phyloP scores from a whole-genome alignment of 2,329 filamentous ascomycete species.

The Aspergillus tanneri region DNA sequence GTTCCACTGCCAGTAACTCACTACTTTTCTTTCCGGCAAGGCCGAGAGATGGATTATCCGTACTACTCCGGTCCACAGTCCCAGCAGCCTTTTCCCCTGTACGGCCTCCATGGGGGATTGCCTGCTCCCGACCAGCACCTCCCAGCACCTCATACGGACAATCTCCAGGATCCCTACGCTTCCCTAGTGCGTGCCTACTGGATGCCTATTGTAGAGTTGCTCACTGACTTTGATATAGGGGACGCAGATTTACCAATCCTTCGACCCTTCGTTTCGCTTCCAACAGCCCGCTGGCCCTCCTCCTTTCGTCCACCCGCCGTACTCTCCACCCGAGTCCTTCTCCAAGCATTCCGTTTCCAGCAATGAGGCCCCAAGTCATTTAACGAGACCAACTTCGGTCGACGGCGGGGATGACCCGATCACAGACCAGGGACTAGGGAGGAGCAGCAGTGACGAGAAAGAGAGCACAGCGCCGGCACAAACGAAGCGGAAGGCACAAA shows the following conservation, averaged over 20 bases:
- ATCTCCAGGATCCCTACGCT: conserved; percentile 46
- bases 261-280: conserved; percentile 41
- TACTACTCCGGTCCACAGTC: conserved; percentile 48
- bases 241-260: conserved; percentile 34
- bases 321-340: conserved; percentile 39
- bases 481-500: conserved; percentile 67
- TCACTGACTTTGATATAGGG: not conserved
- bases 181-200: conserved; percentile 23
- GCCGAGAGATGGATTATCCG: conserved; percentile 55
- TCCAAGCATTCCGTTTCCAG: conserved; percentile 34
- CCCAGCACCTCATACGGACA: conserved; percentile 42
- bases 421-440: conserved; percentile 30
- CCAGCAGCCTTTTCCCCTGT: conserved; percentile 53
- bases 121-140: conserved; percentile 42
- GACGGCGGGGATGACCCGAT: conserved; percentile 30
- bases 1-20: not conserved
- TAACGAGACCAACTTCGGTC: conserved; percentile 28
- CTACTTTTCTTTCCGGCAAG: not conserved
- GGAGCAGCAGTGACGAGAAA: conserved; percentile 56
- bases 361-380: conserved; percentile 25
- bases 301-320: conserved; percentile 34
- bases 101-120: conserved; percentile 48
- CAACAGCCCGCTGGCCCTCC: conserved; percentile 25
- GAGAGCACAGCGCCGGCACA: conserved; percentile 55
- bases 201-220: not conserved